phyloP scores from a whole-genome alignment of 2,329 filamentous ascomycete species.

The Rutstroemia sp. region DNA sequence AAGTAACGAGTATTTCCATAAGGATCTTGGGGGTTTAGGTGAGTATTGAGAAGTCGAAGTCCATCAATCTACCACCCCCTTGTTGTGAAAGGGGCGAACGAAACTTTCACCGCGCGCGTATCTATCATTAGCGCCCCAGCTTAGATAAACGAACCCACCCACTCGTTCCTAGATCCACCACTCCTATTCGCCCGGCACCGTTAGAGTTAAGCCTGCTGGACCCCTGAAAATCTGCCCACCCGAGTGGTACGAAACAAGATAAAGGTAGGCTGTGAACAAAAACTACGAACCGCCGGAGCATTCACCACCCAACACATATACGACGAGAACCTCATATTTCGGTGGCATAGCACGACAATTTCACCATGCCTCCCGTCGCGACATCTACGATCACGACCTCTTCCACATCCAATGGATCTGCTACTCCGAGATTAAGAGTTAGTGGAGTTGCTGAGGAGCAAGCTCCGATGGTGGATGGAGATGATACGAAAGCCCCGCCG shows the following conservation, averaged over 20 bases:
- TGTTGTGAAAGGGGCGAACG: too few species aligned
- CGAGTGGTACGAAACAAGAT: background rate
- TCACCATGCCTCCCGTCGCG: conserved; percentile 4
- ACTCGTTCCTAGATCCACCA: too few species aligned
- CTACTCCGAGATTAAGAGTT: background rate
- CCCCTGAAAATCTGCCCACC: background rate
- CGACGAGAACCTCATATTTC: background rate
- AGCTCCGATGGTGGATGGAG: background rate
- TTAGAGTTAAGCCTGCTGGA: background rate
- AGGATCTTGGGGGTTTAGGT: too few species aligned
- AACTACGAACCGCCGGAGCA: background rate
- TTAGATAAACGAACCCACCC: too few species aligned
- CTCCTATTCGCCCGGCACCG: too few species aligned
- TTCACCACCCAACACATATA: background rate
- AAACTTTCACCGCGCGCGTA: too few species aligned
- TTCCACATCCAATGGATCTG: conserved; percentile 1
- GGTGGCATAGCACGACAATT: background rate
- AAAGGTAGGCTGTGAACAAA: background rate
- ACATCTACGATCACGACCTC: conserved; percentile 3
- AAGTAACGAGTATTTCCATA: too few species aligned
- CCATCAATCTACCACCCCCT: too few species aligned
- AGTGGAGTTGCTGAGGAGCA: background rate
- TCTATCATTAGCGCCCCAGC: too few species aligned
- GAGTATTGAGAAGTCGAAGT: too few species aligned
- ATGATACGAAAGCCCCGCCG: conserved; percentile 2